Evolutionary conservation across 2,329 filamentous ascomycete species (phyloP).

Genomic region (Neonectria magnoliae): DNA sequence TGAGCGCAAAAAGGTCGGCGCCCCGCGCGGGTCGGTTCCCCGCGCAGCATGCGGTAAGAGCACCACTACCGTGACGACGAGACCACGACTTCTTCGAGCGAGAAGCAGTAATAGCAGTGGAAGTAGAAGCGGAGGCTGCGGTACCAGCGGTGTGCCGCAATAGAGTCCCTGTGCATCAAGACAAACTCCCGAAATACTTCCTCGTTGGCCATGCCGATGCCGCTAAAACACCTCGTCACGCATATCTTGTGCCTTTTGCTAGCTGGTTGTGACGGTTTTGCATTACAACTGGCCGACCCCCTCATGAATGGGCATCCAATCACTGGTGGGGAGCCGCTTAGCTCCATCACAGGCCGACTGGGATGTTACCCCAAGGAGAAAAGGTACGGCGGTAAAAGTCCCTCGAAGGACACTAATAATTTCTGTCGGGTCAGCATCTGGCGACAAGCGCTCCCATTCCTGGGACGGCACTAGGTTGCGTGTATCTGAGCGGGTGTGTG

Average conservation of each 20-base stretch:
- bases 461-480: constrained; percentile 16
- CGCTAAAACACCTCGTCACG: constrained; percentile 34
- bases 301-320: constrained; percentile 33
- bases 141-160: constrained; percentile 39
- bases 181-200: constrained; percentile 27
- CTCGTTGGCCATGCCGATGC: constrained; percentile 25
- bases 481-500: constrained; percentile 12
- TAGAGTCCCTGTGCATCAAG: constrained; percentile 31
- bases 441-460: constrained; percentile 28
- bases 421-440: constrained; percentile 25
- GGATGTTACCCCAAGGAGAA: constrained; percentile 26
- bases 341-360: constrained; percentile 34
- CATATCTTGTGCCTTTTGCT: constrained; percentile 22
- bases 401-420: constrained; percentile 17
- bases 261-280: constrained; percentile 37
- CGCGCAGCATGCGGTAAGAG: constrained; percentile 6
- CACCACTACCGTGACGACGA: neutral
- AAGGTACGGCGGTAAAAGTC: constrained; percentile 30
- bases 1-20: neutral
- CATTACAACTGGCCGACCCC: constrained; percentile 32
- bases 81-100: constrained; percentile 6
- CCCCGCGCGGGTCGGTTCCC: constrained; percentile 6
- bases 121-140: constrained; percentile 19
- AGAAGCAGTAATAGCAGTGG: neutral
- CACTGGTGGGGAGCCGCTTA: constrained; percentile 17